phyloP scores from a whole-genome alignment of 176 grass and related monocot genomes.

The Triticum monococcum region DNA sequence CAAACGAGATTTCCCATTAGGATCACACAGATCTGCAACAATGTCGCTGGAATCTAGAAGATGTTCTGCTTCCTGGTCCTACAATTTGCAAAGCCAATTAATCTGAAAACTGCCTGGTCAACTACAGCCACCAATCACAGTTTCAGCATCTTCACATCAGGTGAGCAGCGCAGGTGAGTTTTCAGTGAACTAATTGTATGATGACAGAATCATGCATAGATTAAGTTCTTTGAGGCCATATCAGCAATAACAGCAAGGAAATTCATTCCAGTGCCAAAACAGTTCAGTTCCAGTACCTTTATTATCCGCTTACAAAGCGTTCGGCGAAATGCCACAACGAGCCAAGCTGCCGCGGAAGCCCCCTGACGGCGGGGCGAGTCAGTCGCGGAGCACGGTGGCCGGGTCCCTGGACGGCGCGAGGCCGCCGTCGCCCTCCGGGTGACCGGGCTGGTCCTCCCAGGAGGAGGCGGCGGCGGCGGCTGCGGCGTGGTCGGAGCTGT shows the following conservation, averaged over 20 bases:
- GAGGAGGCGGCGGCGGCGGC: neutral
- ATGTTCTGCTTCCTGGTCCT: neutral
- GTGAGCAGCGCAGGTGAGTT: too few relatives aligned
- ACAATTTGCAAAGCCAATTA: neutral
- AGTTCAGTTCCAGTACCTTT: neutral
- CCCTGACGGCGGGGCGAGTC: neutral
- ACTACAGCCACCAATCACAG: neutral
- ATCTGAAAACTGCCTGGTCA: too few relatives aligned
- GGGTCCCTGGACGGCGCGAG: conserved; percentile 34
- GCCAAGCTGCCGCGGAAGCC: neutral
- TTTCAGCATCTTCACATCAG: neutral
- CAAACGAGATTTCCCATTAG: neutral
- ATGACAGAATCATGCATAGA: neutral
- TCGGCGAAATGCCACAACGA: conserved; percentile 30
- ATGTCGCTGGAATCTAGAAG: neutral
- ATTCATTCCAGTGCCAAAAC: neutral
- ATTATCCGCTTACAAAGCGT: conserved; percentile 7
- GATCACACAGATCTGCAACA: neutral
- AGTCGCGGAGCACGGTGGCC: conserved; percentile 46
- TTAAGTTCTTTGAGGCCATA: neutral
- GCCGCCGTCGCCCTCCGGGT: neutral
- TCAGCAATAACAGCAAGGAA: neutral
- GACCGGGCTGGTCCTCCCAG: neutral
- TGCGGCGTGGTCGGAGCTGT: neutral
- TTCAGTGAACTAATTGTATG: neutral